A percentile compares a stretch with the other conserved stretches of the same genome.
Evolutionary conservation across 1,284 basidiomycete species (phyloP).

Genomic region (Lignosus rhinocerotis): DNA sequence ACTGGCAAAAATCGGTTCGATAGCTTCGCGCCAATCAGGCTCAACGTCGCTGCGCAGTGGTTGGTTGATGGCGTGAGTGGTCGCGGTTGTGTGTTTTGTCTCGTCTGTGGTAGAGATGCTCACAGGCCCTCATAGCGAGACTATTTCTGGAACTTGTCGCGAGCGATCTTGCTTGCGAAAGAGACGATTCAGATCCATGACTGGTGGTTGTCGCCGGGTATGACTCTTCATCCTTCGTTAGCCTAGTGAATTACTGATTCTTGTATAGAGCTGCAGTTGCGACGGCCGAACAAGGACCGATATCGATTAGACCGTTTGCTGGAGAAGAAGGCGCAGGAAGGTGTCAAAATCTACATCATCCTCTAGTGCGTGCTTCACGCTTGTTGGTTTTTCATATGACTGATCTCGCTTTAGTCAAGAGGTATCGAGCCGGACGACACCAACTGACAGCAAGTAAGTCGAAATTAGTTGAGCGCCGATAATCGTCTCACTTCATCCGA

Average conservation of each 20-base stretch:
- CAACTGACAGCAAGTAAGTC: constrained; percentile 83
- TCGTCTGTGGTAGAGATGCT: not conserved
- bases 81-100: not conserved
- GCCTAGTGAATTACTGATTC: not conserved
- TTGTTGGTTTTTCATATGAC: not conserved
- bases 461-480: not conserved
- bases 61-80: constrained; percentile 90
- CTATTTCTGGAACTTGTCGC: constrained; percentile 97
- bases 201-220: constrained; percentile 92
- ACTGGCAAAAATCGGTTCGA: constrained; percentile 85
- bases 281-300: constrained; percentile 80
- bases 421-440: constrained; percentile 96
- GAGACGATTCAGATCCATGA: constrained; percentile 93
- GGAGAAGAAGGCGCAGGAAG: constrained; percentile 92
- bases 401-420: constrained; percentile 67
- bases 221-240: constrained; percentile 8
- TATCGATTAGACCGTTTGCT: constrained; percentile 90
- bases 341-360: constrained; percentile 96
- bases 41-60: constrained; percentile 97
- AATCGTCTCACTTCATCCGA: constrained; percentile 17
- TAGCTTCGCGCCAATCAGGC: constrained; percentile 91
- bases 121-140: constrained; percentile 61
- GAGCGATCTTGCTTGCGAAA: constrained; percentile 89
- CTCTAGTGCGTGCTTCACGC: constrained; percentile 65
- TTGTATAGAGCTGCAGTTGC: constrained; percentile 74